A percentile compares a stretch with the other conserved stretches of the same genome.
These are phyloP conservation scores for Salvia rosmarinus DNA, from an alignment of 257 asterid species.

Conservation along the genomic window DNA sequence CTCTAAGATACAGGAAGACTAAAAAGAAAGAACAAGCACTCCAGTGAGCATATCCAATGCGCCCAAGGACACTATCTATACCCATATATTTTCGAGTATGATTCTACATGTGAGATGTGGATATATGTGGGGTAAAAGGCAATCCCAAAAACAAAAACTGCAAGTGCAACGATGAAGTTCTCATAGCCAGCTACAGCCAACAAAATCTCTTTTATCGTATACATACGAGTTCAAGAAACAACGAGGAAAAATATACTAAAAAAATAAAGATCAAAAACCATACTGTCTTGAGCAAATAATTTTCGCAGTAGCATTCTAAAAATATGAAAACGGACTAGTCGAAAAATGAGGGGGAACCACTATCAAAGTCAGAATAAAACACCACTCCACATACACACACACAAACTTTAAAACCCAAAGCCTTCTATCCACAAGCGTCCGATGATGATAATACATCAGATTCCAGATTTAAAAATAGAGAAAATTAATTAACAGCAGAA, in stretches of 20 bases:
- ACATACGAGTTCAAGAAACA: background rate
- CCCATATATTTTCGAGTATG: background rate
- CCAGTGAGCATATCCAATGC: background rate
- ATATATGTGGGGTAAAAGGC: background rate
- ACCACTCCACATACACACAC: too few relatives aligned
- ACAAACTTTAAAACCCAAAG: slow-evolving; percentile 17
- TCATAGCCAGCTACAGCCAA: background rate
- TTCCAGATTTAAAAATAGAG: background rate
- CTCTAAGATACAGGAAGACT: background rate
- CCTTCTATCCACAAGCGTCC: background rate
- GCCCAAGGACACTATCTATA: background rate
- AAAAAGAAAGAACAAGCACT: background rate
- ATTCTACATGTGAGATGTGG: background rate
- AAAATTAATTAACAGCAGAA: background rate
- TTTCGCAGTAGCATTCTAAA: background rate
- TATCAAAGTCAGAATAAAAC: too few relatives aligned
- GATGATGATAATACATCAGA: background rate
- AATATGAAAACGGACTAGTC: background rate
- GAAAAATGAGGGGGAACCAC: background rate
- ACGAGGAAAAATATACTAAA: background rate
- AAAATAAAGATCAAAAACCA: background rate
- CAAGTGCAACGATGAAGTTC: background rate
- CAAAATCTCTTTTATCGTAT: background rate
- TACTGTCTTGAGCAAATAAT: background rate
- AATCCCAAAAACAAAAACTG: background rate